Evolutionary conservation across 257 asterid species (phyloP), one percentile per base, ranked within the genome.

Genomic region (Paraleonurus japonicus): DNA sequence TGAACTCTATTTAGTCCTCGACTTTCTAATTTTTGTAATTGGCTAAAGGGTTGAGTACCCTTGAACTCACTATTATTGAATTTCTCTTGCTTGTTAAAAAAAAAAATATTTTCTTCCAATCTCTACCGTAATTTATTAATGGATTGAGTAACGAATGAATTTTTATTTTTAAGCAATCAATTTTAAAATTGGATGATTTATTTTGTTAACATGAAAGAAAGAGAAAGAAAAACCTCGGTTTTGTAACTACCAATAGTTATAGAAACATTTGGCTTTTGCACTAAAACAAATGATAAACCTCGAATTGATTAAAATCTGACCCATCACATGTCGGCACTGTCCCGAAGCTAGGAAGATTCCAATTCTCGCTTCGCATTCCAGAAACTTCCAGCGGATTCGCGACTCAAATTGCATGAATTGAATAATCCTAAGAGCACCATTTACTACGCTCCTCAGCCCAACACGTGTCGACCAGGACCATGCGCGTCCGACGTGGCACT

Each of bases 401-500:
- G 80, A 72, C 73, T 32, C 67, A 7, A 64, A 77, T 47, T 24
- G 68, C 66, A 58, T 28, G 67, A 65, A 80, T 45, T 50, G 28
- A 27, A 30, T 32, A 58, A 43, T 43, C 2, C 59, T 11, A 58
- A 76, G 76, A 54, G 71, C 24, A 28, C 74, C 73, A 67, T 24
- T 33, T 50, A 23, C 67, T 5, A 64, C 27, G 12, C 0, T n/a
- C 64, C 65, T 41, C 0, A 13, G 16, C 2, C 2, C 62, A 80
- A 62, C 89, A 84, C 84, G 90, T 89, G 94, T 74, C 82, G 12
- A 1, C 7, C 16, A 1, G 69, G 68, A 59, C 82, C 79, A 22
- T 3, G 4, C 3, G 3, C 0, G 50, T 81, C 89, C 87, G 37
- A 87, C 89, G 85, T 84, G 96, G 86, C 88, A 61, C 82, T 45